Evolutionary conservation across 345 rosid species (phyloP).

Genomic region (Murraya koenigii): DNA sequence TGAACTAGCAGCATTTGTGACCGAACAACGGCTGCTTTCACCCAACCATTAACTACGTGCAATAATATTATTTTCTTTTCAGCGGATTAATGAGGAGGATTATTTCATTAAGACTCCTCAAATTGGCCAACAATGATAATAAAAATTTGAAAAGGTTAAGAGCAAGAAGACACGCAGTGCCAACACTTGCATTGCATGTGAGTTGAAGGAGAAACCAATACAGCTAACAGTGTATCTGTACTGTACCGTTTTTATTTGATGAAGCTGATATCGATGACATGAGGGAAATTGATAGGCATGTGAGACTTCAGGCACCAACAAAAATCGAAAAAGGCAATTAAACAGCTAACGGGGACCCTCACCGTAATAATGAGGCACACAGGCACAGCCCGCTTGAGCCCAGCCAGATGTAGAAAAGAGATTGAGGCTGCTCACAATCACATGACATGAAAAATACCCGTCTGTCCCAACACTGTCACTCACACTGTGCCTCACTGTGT

Average conservation of each 20-base stretch:
- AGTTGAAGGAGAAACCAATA: background rate
- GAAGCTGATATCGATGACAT: background rate
- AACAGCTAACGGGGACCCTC: background rate
- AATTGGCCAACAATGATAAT: too few relatives aligned
- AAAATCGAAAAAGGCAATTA: background rate
- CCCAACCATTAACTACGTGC: background rate
- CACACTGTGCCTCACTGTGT: background rate
- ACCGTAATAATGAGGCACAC: background rate
- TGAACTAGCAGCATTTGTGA: conserved; percentile 1
- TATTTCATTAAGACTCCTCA: background rate
- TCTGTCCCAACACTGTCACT: background rate
- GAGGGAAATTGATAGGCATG: background rate
- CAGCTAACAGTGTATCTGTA: background rate
- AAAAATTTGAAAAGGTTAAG: too few relatives aligned
- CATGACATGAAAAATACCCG: background rate
- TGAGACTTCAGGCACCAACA: background rate
- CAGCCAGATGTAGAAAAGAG: background rate
- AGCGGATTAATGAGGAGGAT: background rate
- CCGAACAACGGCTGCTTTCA: conserved; percentile 1
- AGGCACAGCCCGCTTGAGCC: background rate
- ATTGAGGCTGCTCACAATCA: background rate
- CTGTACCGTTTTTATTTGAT: background rate
- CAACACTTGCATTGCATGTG: background rate
- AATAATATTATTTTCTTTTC: background rate
- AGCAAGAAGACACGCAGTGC: background rate